A percentile compares a stretch with the other conserved stretches of the same genome.
Conservation (phyloP, 306 rosid species). For the Prunus salicina region DNA sequence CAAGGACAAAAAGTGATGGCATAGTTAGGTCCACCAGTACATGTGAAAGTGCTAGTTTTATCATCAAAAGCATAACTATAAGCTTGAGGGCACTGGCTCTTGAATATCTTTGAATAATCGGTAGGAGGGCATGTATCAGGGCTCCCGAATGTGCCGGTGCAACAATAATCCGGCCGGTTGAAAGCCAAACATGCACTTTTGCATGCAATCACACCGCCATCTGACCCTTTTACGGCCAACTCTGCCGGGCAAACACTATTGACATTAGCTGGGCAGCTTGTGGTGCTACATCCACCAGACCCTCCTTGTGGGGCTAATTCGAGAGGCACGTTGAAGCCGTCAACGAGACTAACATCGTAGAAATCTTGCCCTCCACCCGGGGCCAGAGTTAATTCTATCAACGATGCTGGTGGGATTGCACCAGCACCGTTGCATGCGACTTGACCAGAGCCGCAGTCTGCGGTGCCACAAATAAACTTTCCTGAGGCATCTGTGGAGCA, state of each 20-base stretch:
- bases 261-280: conserved; percentile 15
- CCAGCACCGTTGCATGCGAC: conserved; percentile 26
- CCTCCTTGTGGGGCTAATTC: conserved; percentile 13
- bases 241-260: conserved; percentile 4
- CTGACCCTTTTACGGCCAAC: conserved; percentile 10
- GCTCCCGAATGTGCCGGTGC: conserved; percentile 3
- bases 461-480: conserved; percentile 27
- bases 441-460: conserved; percentile 24
- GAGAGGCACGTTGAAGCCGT: conserved; percentile 20
- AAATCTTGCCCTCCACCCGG: conserved; percentile 11
- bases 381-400: conserved; percentile 15
- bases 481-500: conserved; percentile 12
- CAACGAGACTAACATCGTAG: conserved; percentile 31
- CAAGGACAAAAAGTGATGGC: conserved; percentile 16
- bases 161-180: conserved; percentile 21
- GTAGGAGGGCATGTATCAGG: conserved; percentile 8
- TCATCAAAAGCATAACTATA: conserved; percentile 26
- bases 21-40: conserved; percentile 12
- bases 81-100: conserved; percentile 18
- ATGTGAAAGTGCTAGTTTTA: conserved; percentile 20
- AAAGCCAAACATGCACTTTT: conserved; percentile 35
- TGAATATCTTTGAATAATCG: conserved; percentile 15
- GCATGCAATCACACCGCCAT: conserved; percentile 23
- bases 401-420: conserved; percentile 16
- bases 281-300: not conserved